phyloP scores from a whole-genome alignment of 495 filamentous ascomycete species.

The Aspergillus diversus region DNA sequence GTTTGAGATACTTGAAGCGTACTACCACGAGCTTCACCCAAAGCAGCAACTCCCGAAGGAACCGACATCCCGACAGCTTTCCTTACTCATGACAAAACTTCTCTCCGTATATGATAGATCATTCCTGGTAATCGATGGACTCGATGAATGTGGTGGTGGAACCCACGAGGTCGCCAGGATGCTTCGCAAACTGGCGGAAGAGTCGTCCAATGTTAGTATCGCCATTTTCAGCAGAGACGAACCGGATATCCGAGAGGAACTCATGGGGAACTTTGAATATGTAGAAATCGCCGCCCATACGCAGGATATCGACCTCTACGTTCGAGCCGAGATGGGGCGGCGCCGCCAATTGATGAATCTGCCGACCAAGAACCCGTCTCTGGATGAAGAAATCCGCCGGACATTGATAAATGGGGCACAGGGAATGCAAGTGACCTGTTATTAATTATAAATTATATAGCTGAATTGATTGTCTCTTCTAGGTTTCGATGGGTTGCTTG shows the following conservation, averaged over 20 bases:
- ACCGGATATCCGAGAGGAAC: background rate
- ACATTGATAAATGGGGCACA: conserved; percentile 1
- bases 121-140: background rate
- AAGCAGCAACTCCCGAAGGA: background rate
- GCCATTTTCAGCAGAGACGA: background rate
- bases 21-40: background rate
- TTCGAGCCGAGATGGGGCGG: background rate
- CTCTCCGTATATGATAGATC: background rate
- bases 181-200: background rate
- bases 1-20: background rate
- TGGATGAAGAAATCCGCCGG: conserved; percentile 2
- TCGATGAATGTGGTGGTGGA: conserved; percentile 1
- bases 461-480: too few species aligned
- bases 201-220: background rate
- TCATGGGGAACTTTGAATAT: background rate
- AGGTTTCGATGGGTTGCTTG: conserved; percentile 10
- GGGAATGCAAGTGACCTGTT: conserved; percentile 1
- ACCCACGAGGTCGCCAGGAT: background rate
- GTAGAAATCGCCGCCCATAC: conserved; percentile 6
- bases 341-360: background rate
- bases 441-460: too few species aligned
- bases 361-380: background rate
- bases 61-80: background rate
- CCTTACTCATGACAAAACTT: background rate
- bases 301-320: background rate